Evolutionary conservation across 768 basidiomycete genomes (phyloP).

Genomic region (Boletus subparvulus): DNA sequence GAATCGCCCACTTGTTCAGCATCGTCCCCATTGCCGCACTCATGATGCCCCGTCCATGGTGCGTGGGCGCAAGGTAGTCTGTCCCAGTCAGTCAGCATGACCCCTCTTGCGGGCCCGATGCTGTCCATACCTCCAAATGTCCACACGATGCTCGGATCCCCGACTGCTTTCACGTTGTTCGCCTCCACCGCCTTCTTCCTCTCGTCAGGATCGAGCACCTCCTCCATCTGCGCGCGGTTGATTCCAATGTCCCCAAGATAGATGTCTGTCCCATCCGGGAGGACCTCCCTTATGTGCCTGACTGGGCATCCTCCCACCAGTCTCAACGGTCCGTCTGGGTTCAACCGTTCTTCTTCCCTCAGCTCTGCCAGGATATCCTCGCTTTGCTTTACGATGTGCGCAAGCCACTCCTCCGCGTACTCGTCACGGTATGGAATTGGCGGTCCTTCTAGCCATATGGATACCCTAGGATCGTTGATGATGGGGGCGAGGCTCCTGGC

Average conservation of each 20-base stretch:
- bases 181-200: slow-evolving; percentile 35
- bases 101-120: not conserved
- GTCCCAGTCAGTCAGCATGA: slow-evolving; percentile 1
- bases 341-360: slow-evolving; percentile 13
- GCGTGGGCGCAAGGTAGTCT: slow-evolving; percentile 62
- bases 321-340: slow-evolving; percentile 25
- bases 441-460: slow-evolving; percentile 43
- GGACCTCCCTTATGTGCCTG: slow-evolving; percentile 50
- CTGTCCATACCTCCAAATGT: slow-evolving; percentile 52
- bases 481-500: slow-evolving; percentile 34
- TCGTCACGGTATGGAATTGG: slow-evolving; percentile 54
- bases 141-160: slow-evolving; percentile 61
- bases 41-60: slow-evolving; percentile 75
- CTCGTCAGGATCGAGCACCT: slow-evolving; percentile 38
- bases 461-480: slow-evolving; percentile 52
- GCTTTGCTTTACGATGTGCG: slow-evolving; percentile 17
- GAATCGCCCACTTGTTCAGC: slow-evolving; percentile 59
- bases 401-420: slow-evolving; percentile 41
- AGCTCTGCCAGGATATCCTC: slow-evolving; percentile 22
- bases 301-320: slow-evolving; percentile 50
- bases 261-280: slow-evolving; percentile 52
- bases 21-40: slow-evolving; percentile 57
- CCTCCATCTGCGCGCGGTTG: slow-evolving; percentile 25
- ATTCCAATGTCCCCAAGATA: slow-evolving; percentile 46
- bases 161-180: slow-evolving; percentile 43